Base-by-base conservation (phyloP, 2,329 filamentous ascomycete genomes). In the Diaporthe citri region DNA sequence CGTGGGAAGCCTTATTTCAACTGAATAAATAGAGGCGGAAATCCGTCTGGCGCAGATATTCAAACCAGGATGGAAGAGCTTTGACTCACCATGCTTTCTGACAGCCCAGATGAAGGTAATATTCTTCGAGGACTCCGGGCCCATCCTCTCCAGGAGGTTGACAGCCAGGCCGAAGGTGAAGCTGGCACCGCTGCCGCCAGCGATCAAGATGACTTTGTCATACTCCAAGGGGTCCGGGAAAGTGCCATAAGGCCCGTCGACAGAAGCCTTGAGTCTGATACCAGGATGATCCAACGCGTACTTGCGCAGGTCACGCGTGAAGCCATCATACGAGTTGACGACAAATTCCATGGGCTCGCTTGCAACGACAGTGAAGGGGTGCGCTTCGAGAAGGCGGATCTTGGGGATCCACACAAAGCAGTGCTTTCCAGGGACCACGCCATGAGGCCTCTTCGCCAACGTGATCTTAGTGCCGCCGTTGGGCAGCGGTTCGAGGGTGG, bases 401-500 rank as follows among this genome's bases (percentile, higher is more conserved):
- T 83, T 83, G 0, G 91, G 92, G 9, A 93, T 87, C 90, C 90
- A 93, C 41, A 93, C 81, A 78, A 92, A 93, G 78, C 89, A 90
- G 79, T 93, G 91, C 76, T 89, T 89, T 2, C 90, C 91, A 0
- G 91, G 86, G 2, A 83, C 80, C 1, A 87, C 87, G 3, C 83
- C 81, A 0, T 85, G 75, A 1, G 87, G 87, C 3, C 87, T 85
- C 80, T 89, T 89, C 67, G 85, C 82, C 43, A 92, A 82, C 0
- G 86, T 84, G n/a, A 92, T 85, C 51, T 89, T 87, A 25, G 89
- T 91, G 66, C 86, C 89, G 5, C 88, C 87, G 72, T 88, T 82
- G 9, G 88, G 83, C 4, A 92, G 85, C 7, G 90, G 87, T 34
- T 86, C 85, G n/a, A 92, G 79, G 0, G 83, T 88, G 3, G 87